Evolutionary conservation across 2,329 filamentous ascomycete species (phyloP).

Genomic region (Aspergillus aculeatus): DNA sequence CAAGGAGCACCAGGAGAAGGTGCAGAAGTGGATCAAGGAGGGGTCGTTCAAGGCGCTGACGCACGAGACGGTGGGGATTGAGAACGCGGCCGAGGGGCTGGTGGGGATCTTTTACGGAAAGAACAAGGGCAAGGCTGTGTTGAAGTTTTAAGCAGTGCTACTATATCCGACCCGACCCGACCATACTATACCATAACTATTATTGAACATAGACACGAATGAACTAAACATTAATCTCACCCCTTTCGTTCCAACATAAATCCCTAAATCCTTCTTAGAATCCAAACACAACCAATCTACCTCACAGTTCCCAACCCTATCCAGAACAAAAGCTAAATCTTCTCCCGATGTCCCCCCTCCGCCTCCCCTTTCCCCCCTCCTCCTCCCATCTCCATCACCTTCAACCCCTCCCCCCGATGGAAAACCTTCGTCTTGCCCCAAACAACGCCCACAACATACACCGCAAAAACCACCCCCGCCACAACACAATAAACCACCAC

Average conservation of each 20-base stretch:
- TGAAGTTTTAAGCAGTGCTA: slow-evolving; percentile 58
- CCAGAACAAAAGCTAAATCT: neutral
- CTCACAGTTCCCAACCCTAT: too few relatives aligned
- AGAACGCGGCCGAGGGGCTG: slow-evolving; percentile 71
- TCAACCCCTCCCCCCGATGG: neutral
- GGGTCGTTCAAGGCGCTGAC: slow-evolving; percentile 71
- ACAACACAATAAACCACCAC: slow-evolving; percentile 16
- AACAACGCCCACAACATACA: slow-evolving; percentile 3
- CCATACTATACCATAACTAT: too few relatives aligned
- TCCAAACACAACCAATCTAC: neutral
- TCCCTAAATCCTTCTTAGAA: too few relatives aligned
- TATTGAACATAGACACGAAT: neutral
- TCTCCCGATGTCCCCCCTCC: neutral
- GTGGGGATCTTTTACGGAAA: slow-evolving; percentile 72
- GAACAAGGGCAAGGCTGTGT: slow-evolving; percentile 83
- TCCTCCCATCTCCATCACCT: neutral
- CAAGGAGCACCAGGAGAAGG: slow-evolving; percentile 71
- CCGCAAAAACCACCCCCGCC: slow-evolving; percentile 6
- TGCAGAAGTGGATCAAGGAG: slow-evolving; percentile 73
- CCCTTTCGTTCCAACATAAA: too few relatives aligned
- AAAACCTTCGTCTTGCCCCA: neutral
- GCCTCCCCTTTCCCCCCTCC: neutral
- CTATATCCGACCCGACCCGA: too few relatives aligned
- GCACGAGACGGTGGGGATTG: slow-evolving; percentile 70
- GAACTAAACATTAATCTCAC: neutral